Percentiles rank a stretch among this genome's conserved stretches.
These are phyloP conservation scores for Phoenix dactylifera DNA, from an alignment of 176 grass and related monocot species.

Conservation along the genomic window DNA sequence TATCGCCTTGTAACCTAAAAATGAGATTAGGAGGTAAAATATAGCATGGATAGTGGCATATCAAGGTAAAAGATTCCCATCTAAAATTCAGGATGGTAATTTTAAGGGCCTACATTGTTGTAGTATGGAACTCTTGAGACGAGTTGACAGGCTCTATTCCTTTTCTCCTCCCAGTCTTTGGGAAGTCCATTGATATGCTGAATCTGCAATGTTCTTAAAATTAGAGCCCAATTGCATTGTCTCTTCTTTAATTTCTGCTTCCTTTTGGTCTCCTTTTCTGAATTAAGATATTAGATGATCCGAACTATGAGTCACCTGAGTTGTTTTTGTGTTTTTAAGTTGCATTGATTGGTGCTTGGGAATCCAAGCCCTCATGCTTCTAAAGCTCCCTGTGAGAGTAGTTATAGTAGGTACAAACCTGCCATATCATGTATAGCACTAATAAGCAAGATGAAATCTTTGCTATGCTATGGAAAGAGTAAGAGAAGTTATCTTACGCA, in stretches of 20 bases:
- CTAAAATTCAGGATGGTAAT: background rate
- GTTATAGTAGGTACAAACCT: conserved; percentile 77
- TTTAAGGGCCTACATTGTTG: conserved; percentile 45
- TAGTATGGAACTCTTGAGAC: conserved; percentile 74
- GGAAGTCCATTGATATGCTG: conserved; percentile 65
- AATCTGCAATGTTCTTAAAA: conserved; percentile 34
- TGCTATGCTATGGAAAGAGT: background rate
- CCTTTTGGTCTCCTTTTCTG: no score
- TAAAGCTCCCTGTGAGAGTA: conserved; percentile 62
- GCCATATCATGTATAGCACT: conserved; percentile 7
- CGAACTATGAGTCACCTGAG: conserved; percentile 24
- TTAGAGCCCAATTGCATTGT: background rate
- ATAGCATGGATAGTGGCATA: no score
- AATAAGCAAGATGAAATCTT: background rate
- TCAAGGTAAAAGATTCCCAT: background rate
- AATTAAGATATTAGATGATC: no score
- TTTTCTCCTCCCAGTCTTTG: conserved; percentile 70
- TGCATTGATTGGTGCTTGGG: conserved; percentile 66
- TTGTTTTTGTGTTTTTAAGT: conserved; percentile 41
- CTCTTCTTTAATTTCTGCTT: no score
- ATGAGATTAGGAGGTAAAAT: no score
- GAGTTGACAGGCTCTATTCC: conserved; percentile 42
- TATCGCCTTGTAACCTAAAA: conserved; percentile 61
- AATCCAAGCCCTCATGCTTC: conserved; percentile 70
- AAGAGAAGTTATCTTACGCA: conserved; percentile 41